Evolutionary conservation across 768 basidiomycete genomes (phyloP).

Genomic region (Coprinopsis sp.): DNA sequence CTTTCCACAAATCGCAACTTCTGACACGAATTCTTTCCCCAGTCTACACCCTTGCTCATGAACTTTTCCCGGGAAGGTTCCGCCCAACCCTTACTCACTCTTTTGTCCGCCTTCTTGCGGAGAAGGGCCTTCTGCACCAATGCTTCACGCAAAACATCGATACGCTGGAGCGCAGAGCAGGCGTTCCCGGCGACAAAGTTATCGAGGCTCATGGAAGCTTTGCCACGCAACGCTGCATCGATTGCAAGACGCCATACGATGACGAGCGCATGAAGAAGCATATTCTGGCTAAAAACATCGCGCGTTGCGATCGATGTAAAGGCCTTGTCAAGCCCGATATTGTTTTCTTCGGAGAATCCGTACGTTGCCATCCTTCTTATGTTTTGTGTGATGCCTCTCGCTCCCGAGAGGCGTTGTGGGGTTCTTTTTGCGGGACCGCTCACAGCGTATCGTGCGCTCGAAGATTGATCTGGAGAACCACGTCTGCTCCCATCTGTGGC

Average conservation of each 20-base stretch:
- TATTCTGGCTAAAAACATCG: slow-evolving; percentile 58
- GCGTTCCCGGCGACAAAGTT: slow-evolving; percentile 67
- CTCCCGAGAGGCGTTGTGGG: too few species aligned
- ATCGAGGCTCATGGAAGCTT: slow-evolving; percentile 98
- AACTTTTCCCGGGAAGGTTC: slow-evolving; percentile 87
- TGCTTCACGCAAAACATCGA: slow-evolving; percentile 94
- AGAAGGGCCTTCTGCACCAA: slow-evolving; percentile 61
- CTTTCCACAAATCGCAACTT: neutral
- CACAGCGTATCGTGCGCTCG: too few species aligned
- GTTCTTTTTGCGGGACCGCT: too few species aligned
- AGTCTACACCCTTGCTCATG: slow-evolving; percentile 91
- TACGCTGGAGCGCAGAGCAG: slow-evolving; percentile 82
- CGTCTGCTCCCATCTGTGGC: too few species aligned
- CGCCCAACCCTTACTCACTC: slow-evolving; percentile 88
- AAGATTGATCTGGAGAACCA: too few species aligned
- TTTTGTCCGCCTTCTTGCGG: slow-evolving; percentile 78
- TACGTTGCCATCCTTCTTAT: slow-evolving; percentile 29
- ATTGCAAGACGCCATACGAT: slow-evolving; percentile 58
- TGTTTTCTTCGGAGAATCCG: slow-evolving; percentile 85
- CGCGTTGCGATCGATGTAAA: slow-evolving; percentile 60
- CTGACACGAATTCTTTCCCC: slow-evolving; percentile 1
- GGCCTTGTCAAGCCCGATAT: slow-evolving; percentile 92
- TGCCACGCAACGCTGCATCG: slow-evolving; percentile 78
- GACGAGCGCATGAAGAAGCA: slow-evolving; percentile 63
- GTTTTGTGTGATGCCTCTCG: too few species aligned